Evolutionary conservation across 129 eudicot species (phyloP).

Genomic region (Solidago caesia): DNA sequence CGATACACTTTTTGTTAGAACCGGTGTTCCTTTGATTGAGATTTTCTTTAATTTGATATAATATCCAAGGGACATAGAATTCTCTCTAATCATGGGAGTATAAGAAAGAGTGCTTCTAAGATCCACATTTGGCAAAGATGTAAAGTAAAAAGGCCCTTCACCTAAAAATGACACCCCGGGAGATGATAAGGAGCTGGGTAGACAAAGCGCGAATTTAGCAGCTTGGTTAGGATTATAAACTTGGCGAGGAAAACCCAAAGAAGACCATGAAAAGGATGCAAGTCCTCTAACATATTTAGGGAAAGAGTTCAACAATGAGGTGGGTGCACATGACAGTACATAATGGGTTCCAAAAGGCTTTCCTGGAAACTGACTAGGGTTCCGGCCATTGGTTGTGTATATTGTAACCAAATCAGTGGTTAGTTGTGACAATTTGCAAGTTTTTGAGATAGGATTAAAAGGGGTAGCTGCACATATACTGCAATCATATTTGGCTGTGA

Average conservation of each 20-base stretch:
- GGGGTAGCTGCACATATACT: no score
- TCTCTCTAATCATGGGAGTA: constrained; percentile 11
- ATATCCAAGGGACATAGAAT: constrained; percentile 1
- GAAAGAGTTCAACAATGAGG: background rate
- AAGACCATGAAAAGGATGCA: constrained; percentile 1
- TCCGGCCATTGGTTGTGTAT: background rate
- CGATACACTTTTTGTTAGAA: background rate
- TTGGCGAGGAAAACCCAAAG: background rate
- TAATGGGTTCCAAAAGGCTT: background rate
- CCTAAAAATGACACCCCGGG: constrained; percentile 1
- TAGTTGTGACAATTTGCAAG: constrained; percentile 8
- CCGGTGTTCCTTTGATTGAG: background rate
- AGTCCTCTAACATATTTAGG: background rate
- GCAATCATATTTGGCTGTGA: background rate
- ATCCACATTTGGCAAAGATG: background rate
- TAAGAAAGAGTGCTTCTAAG: constrained; percentile 3
- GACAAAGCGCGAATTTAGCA: constrained; percentile 6
- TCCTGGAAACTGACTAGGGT: background rate
- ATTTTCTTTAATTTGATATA: background rate
- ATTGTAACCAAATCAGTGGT: background rate
- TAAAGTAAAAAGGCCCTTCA: background rate
- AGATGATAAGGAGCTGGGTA: background rate
- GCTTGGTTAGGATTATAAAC: background rate
- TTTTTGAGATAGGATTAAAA: constrained; percentile 2
- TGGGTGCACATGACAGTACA: constrained; percentile 3